Conservation (phyloP, 1,284 basidiomycete genomes). For the Fomitopsis betulina region DNA sequence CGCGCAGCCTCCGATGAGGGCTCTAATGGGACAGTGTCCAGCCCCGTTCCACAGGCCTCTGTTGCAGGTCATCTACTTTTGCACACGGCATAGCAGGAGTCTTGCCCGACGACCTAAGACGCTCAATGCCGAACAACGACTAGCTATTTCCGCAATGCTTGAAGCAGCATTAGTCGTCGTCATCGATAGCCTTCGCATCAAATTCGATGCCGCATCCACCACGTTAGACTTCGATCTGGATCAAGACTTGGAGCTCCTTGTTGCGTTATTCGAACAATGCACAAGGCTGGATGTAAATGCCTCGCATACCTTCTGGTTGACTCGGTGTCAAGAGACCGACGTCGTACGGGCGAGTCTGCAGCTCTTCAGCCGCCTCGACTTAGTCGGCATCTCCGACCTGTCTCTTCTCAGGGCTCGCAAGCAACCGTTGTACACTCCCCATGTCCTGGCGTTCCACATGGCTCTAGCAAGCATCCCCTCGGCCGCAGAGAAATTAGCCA, state of each 20-base stretch:
- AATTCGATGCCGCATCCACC: slow-evolving; percentile 61
- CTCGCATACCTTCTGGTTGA: slow-evolving; percentile 71
- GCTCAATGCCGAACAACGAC: slow-evolving; percentile 56
- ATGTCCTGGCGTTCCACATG: slow-evolving; percentile 83
- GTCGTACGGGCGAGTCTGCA: slow-evolving; percentile 76
- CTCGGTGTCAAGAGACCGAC: slow-evolving; percentile 77
- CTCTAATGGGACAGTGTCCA: slow-evolving; percentile 63
- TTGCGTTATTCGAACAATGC: slow-evolving; percentile 80
- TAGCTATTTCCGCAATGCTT: slow-evolving; percentile 53
- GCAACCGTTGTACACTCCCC: slow-evolving; percentile 65
- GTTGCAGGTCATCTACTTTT: slow-evolving; percentile 79
- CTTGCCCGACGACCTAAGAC: slow-evolving; percentile 44
- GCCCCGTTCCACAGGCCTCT: slow-evolving; percentile 79
- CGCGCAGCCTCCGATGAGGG: slow-evolving; percentile 70
- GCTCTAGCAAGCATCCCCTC: slow-evolving; percentile 73
- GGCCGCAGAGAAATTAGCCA: slow-evolving; percentile 82
- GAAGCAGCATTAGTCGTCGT: slow-evolving; percentile 61
- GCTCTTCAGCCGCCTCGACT: slow-evolving; percentile 65
- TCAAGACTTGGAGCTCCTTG: slow-evolving; percentile 75
- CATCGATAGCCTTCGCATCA: slow-evolving; percentile 65
- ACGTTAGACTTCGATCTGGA: slow-evolving; percentile 62
- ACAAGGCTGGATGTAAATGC: slow-evolving; percentile 62
- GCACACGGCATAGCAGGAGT: slow-evolving; percentile 57
- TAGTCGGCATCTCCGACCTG: slow-evolving; percentile 63
- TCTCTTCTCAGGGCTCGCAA: slow-evolving; percentile 56